Percentiles rank a stretch among this genome's conserved stretches.
phyloP scores from a whole-genome alignment of 2,329 filamentous ascomycete species.

The Hypocreales sp. region DNA sequence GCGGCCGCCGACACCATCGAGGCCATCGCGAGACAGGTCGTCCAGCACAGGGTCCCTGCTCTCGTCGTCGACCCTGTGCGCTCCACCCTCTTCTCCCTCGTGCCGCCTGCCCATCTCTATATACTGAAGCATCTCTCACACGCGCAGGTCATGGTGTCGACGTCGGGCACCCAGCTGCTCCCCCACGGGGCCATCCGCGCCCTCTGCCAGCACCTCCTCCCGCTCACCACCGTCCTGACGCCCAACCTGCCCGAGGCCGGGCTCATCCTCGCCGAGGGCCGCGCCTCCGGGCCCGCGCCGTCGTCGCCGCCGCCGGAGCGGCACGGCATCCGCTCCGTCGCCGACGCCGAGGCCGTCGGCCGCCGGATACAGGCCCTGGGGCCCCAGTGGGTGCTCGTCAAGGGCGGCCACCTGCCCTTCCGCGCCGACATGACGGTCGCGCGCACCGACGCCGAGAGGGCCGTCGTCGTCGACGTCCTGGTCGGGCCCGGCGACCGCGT shows the following conservation, averaged over 20 bases:
- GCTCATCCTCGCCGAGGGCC: conserved; percentile 42
- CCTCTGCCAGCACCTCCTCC: conserved; percentile 45
- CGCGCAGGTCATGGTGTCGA: conserved; percentile 79
- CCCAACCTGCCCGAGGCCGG: conserved; percentile 66
- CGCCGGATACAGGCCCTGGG: conserved; percentile 51
- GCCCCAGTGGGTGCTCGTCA: conserved; percentile 68
- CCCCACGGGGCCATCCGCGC: conserved; percentile 46
- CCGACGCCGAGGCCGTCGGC: conserved; percentile 55
- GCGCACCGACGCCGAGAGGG: conserved; percentile 37
- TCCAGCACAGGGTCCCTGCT: conserved; percentile 13
- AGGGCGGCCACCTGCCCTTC: conserved; percentile 82
- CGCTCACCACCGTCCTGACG: conserved; percentile 52
- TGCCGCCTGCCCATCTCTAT: conserved; percentile 1
- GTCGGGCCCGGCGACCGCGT: conserved; percentile 41
- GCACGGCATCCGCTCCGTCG: conserved; percentile 32
- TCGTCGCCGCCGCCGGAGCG: no score
- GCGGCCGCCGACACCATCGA: conserved; percentile 20
- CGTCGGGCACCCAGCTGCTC: conserved; percentile 57
- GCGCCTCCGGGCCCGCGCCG: conserved; percentile 11
- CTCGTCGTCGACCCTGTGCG: conserved; percentile 23
- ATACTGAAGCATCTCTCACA: conserved; percentile 2
- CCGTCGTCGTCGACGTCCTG: conserved; percentile 63
- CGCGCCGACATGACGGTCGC: conserved; percentile 45
- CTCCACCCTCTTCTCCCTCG: not conserved
- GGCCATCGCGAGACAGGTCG: conserved; percentile 15